These are phyloP conservation scores for Erythrophleum fordii DNA, from an alignment of 306 rosid genomes.

Conservation along the genomic window DNA sequence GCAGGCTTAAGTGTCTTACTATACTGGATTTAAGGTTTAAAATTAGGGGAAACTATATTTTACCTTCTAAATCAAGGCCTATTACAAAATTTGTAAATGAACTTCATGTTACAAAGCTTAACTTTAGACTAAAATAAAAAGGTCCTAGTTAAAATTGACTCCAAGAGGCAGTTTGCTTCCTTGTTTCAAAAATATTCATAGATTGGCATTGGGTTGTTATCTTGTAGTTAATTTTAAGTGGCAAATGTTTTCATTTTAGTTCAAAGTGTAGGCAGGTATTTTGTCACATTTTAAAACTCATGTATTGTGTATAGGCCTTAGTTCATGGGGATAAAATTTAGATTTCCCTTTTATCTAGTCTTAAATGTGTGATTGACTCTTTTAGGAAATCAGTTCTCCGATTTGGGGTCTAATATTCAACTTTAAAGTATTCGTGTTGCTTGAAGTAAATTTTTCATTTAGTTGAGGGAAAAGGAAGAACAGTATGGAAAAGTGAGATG, in stretches of 20 bases:
- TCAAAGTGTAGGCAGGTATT: too few species aligned
- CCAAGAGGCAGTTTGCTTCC: too few species aligned
- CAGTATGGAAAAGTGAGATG: not conserved
- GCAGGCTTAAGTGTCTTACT: not conserved
- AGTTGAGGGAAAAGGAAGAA: not conserved
- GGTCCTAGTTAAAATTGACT: too few species aligned
- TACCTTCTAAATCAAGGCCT: not conserved
- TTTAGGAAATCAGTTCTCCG: slow-evolving; percentile 10
- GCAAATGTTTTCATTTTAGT: too few species aligned
- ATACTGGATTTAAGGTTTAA: slow-evolving; percentile 2
- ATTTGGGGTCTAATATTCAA: not conserved
- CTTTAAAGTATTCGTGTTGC: not conserved
- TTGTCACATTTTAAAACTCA: too few species aligned
- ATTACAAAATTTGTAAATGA: not conserved
- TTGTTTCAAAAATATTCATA: too few species aligned
- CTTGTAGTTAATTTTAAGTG: too few species aligned
- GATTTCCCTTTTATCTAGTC: not conserved
- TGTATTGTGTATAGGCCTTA: too few species aligned
- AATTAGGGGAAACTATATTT: not conserved
- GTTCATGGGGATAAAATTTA: too few species aligned
- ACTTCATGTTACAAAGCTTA: not conserved
- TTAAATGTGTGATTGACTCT: not conserved
- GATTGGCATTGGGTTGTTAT: too few species aligned
- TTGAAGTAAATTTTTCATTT: slow-evolving; percentile 10
- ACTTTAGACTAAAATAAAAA: not conserved